A percentile compares a stretch with the other conserved stretches of the same genome.
Evolutionary conservation across 345 rosid genomes (phyloP).

Genomic region (Excoecaria cochinchinensis): DNA sequence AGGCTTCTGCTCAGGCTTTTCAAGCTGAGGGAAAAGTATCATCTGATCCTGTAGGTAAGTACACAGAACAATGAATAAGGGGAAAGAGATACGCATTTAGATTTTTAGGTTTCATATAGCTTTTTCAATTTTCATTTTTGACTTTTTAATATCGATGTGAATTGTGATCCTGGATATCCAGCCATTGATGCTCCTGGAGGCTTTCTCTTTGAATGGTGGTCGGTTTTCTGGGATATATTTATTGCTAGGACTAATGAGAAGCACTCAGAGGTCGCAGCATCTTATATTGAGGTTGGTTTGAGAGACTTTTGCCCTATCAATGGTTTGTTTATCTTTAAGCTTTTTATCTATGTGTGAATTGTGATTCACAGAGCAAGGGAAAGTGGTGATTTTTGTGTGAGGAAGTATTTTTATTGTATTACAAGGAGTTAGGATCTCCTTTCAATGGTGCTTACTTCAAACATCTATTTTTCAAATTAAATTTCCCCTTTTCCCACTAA

Average conservation of each 20-base stretch:
- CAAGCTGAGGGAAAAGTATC: slow-evolving; percentile 98
- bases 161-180: slow-evolving; percentile 36
- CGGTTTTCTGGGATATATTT: slow-evolving; percentile 99
- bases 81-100: neutral
- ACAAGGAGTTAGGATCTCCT: neutral
- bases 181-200: slow-evolving; percentile 99
- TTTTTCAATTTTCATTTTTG: neutral
- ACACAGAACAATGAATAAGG: neutral
- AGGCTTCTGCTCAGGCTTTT: slow-evolving; percentile 97
- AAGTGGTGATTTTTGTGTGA: neutral
- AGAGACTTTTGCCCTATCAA: neutral
- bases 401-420: neutral
- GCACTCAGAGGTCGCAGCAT: slow-evolving; percentile 98
- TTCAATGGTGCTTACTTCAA: neutral
- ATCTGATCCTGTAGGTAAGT: slow-evolving; percentile 94
- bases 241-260: slow-evolving; percentile 98
- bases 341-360: neutral
- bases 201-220: slow-evolving; percentile 99
- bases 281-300: slow-evolving; percentile 81
- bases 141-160: slow-evolving; percentile 6
- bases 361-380: neutral
- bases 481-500: neutral
- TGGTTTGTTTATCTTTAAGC: neutral
- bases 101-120: neutral
- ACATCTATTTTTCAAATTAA: neutral